phyloP scores from a whole-genome alignment of 1,284 basidiomycete species.

The Puccinia novopanici region DNA sequence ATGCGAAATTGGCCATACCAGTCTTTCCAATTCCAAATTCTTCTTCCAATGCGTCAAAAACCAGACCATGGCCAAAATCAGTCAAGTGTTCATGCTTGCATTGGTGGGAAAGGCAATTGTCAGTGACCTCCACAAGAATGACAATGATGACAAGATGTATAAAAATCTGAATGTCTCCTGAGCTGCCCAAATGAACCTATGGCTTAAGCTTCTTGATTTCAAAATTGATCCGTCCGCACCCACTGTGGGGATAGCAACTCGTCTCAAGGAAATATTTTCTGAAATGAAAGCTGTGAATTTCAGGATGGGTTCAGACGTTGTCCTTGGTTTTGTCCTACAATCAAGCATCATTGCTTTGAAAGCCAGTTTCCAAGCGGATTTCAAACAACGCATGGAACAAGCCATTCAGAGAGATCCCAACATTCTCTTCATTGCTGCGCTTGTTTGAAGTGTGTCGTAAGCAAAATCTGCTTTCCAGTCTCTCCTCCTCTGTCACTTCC shows the following conservation, averaged over 20 bases:
- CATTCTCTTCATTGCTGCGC: background rate
- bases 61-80: too few relatives aligned
- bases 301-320: background rate
- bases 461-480: background rate
- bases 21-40: background rate
- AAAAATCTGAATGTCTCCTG: too few relatives aligned
- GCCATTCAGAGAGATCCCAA: too few relatives aligned
- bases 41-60: too few relatives aligned
- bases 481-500: too few relatives aligned
- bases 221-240: background rate
- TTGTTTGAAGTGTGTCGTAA: background rate
- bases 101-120: background rate
- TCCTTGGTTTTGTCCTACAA: conserved; percentile 9
- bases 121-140: background rate
- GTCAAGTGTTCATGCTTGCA: background rate
- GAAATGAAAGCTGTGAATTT: too few relatives aligned
- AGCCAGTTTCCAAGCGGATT: background rate
- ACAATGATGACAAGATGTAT: background rate
- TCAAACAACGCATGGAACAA: background rate
- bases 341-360: background rate
- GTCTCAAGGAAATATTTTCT: too few relatives aligned
- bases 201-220: background rate
- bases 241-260: background rate
- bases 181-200: conserved; percentile 11
- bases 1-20: background rate